A percentile compares a stretch with the other conserved stretches of the same genome.
Conservation (phyloP, 2,329 filamentous ascomycete genomes). For the Venturia asperata region DNA sequence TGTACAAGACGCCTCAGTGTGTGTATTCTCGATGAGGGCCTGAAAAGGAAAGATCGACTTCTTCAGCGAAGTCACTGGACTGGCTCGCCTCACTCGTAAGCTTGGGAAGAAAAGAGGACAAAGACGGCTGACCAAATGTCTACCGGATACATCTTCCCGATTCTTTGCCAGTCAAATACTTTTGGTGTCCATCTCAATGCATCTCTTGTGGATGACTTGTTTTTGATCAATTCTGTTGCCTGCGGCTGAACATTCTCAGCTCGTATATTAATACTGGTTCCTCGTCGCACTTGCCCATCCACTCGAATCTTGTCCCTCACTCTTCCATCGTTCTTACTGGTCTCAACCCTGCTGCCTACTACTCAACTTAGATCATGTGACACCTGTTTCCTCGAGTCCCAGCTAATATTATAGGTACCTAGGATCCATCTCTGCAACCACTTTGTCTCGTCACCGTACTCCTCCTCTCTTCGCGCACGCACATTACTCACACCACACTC, state of each 20-base stretch:
- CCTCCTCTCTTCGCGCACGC: too few species aligned
- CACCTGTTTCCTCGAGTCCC: too few species aligned
- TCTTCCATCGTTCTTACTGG: neutral
- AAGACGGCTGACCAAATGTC: constrained; percentile 14
- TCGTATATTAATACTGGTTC: neutral
- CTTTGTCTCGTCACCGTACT: too few species aligned
- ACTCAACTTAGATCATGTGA: too few species aligned
- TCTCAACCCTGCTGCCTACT: neutral
- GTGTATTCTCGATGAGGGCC: neutral
- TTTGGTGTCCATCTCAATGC: too few species aligned
- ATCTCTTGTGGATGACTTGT: neutral
- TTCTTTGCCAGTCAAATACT: too few species aligned
- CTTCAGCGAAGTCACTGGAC: too few species aligned
- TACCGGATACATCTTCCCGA: constrained; percentile 17
- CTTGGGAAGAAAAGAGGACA: neutral
- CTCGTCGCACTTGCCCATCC: neutral
- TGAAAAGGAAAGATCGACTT: neutral
- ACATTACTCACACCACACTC: too few species aligned
- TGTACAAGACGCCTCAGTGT: neutral
- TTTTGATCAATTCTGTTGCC: neutral
- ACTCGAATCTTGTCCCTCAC: neutral
- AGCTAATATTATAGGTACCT: too few species aligned
- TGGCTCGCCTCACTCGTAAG: constrained; percentile 41
- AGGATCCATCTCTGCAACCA: too few species aligned
- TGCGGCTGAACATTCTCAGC: neutral